Evolutionary conservation across 257 asterid genomes (phyloP).

Genomic region (Solanum pinnatisectum): DNA sequence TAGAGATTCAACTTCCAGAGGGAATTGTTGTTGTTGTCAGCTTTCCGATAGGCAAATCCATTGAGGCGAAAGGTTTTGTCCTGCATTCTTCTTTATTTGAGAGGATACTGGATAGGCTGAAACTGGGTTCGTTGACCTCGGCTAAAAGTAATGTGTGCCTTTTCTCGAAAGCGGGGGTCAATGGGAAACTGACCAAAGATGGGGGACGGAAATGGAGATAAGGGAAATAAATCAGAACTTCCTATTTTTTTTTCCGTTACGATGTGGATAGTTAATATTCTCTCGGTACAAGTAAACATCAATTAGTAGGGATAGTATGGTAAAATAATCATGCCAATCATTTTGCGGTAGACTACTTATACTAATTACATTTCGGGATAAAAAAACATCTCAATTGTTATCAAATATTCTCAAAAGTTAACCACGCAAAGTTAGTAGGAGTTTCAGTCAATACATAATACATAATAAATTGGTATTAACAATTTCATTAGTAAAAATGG

Average conservation of each 20-base stretch:
- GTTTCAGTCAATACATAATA: not conserved
- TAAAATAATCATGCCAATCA: no score
- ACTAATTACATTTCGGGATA: no score
- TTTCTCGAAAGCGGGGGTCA: not conserved
- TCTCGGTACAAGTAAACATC: no score
- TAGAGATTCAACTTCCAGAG: slow-evolving; percentile 51
- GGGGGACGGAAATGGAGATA: not conserved
- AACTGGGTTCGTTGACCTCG: not conserved
- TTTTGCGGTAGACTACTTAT: no score
- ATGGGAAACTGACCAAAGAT: not conserved
- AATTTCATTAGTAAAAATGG: not conserved
- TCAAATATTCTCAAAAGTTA: not conserved
- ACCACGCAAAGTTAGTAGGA: no score
- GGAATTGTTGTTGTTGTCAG: slow-evolving; percentile 14
- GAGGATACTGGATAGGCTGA: not conserved
- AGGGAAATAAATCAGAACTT: not conserved
- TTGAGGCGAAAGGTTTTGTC: slow-evolving; percentile 12
- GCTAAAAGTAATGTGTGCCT: not conserved
- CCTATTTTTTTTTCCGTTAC: no score
- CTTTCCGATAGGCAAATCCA: slow-evolving; percentile 15
- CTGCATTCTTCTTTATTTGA: slow-evolving; percentile 12
- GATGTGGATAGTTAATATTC: no score
- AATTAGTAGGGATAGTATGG: no score
- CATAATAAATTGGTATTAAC: not conserved
- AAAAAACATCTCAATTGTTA: no score